phyloP scores from a whole-genome alignment of 208 protist species.

The Trypanosoma melophagium region DNA sequence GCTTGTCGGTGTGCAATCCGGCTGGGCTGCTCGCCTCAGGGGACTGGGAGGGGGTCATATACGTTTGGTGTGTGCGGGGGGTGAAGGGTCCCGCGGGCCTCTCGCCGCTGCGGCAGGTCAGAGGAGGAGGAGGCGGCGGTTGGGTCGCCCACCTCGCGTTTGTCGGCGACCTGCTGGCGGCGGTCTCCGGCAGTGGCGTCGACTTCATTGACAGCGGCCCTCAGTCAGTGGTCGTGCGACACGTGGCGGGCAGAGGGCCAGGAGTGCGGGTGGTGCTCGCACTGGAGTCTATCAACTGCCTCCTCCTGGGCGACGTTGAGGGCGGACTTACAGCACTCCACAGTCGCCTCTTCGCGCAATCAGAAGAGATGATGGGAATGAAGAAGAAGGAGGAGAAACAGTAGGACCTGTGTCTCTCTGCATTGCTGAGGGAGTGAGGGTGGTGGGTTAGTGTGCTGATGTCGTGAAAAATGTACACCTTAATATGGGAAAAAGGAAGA shows the following conservation, averaged over 20 bases:
- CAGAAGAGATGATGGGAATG: not conserved
- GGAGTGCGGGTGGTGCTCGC: conserved; percentile 1
- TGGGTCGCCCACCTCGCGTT: conserved; percentile 3
- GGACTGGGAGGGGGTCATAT: conserved; percentile 7
- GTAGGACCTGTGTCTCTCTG: no score
- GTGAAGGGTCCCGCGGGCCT: no score
- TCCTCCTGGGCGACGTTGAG: conserved; percentile 5
- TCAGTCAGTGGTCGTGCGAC: not conserved
- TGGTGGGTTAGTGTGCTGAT: no score
- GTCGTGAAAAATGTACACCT: no score
- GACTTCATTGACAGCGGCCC: conserved; percentile 2
- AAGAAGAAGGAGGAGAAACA: not conserved
- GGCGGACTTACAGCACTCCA: conserved; percentile 4
- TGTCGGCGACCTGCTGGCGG: conserved; percentile 9
- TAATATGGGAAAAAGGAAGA: no score
- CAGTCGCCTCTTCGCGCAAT: not conserved
- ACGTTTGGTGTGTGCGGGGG: not conserved
- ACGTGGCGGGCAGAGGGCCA: not conserved
- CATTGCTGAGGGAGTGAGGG: no score
- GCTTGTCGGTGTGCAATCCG: not conserved
- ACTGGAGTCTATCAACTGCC: conserved; percentile 2
- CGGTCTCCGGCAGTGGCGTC: not conserved
- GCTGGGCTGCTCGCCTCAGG: conserved; percentile 11
- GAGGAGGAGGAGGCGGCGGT: not conserved
- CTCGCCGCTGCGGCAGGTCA: no score